A percentile compares a stretch with the other conserved stretches of the same genome.
phyloP scores from a whole-genome alignment of 225 moss, liverwort and hornwort genomes.

The Antitrichia curtipendula region DNA sequence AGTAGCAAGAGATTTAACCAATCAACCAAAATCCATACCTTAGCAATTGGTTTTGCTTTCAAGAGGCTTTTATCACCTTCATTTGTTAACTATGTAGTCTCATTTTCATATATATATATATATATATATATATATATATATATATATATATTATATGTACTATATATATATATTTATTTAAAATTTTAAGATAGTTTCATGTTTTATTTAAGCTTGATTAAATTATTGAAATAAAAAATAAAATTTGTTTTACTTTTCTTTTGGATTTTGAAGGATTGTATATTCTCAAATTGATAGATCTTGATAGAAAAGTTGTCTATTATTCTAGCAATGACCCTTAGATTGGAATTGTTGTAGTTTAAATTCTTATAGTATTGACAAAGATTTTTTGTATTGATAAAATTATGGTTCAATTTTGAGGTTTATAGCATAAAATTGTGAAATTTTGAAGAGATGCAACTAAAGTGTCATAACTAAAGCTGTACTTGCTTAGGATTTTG shows the following conservation, averaged over 20 bases:
- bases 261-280: not conserved
- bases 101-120: not conserved
- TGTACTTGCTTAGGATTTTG: not conserved
- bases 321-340: not conserved
- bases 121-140: too few species aligned
- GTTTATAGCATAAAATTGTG: not conserved
- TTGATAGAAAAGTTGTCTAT: not conserved
- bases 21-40: not conserved
- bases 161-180: too few species aligned
- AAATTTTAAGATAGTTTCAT: not conserved
- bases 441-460: not conserved
- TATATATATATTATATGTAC: too few species aligned
- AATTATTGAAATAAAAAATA: not conserved
- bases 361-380: not conserved
- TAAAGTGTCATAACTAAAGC: not conserved
- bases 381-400: not conserved
- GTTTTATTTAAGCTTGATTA: not conserved
- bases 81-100: not conserved
- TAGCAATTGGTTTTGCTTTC: not conserved
- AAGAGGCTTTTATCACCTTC: not conserved
- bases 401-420: not conserved
- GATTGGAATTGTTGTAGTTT: not conserved
- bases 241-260: not conserved
- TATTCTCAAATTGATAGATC: not conserved
- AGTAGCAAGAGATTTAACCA: not conserved